These are phyloP conservation scores for Carallia brachiata DNA, from an alignment of 345 rosid species.

Conservation along the genomic window DNA sequence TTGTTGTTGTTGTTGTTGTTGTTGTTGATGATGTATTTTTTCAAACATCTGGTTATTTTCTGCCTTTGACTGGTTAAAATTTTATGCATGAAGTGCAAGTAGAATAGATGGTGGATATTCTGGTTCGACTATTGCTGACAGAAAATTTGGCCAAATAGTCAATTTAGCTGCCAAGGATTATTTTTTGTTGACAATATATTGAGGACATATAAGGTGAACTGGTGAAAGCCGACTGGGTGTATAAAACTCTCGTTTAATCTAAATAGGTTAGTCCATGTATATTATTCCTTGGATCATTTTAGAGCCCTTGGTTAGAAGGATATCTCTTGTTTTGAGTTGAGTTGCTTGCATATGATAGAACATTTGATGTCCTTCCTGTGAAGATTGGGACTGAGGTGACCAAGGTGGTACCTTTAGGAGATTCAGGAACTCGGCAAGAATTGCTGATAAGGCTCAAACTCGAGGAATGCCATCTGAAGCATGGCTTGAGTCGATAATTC, in stretches of 20 bases:
- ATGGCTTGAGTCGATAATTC: too few species aligned
- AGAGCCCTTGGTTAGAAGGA: too few species aligned
- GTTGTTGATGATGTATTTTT: too few species aligned
- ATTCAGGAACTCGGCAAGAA: neutral
- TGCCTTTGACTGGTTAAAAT: neutral
- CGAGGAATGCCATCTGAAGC: neutral
- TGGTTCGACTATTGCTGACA: neutral
- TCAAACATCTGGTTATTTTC: neutral
- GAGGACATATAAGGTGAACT: neutral
- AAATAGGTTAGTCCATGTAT: too few species aligned
- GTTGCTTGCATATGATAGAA: too few species aligned
- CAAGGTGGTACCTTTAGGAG: neutral
- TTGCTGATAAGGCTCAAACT: neutral
- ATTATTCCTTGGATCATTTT: too few species aligned
- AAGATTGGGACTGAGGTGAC: neutral
- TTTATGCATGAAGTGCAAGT: neutral
- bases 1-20: too few species aligned
- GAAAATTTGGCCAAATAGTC: neutral
- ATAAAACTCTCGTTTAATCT: too few species aligned
- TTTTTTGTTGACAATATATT: neutral
- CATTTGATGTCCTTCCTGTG: neutral
- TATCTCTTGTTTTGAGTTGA: too few species aligned
- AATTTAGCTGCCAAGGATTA: neutral
- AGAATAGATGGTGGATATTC: neutral
- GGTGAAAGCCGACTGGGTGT: neutral